phyloP scores from a whole-genome alignment of 2,329 filamentous ascomycete species.

The Colletotrichum endophyticum region DNA sequence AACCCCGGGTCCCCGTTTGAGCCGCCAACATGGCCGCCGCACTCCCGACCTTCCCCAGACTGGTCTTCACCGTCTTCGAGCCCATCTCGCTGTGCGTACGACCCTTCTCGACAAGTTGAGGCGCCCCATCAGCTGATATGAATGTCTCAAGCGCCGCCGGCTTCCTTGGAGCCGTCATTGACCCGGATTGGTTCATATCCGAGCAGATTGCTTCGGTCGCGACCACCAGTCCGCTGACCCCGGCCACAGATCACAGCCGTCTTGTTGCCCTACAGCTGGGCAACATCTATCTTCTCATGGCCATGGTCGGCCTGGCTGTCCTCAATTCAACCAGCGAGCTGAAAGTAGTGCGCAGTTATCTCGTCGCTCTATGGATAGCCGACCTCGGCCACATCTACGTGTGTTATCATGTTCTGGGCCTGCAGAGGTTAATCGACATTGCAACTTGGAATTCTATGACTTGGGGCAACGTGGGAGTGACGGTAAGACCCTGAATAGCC shows the following conservation, averaged over 20 bases:
- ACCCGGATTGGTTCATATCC: conserved; percentile 66
- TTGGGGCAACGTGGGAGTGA: conserved; percentile 76
- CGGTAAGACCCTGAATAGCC: conserved; percentile 44
- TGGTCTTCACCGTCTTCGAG: conserved; percentile 72
- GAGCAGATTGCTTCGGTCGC: conserved; percentile 58
- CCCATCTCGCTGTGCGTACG: conserved; percentile 68
- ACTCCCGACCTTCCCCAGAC: conserved; percentile 66
- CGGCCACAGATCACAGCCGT: conserved; percentile 49
- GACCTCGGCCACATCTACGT: conserved; percentile 73
- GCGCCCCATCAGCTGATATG: conserved; percentile 3
- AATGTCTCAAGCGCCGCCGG: conserved; percentile 58
- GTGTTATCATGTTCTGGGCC: conserved; percentile 60
- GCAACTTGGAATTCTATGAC: conserved; percentile 70
- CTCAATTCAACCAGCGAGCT: conserved; percentile 69
- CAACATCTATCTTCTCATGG: conserved; percentile 72
- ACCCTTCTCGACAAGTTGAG: neutral
- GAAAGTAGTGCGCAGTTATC: conserved; percentile 69
- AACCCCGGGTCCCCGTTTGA: neutral
- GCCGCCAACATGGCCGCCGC: conserved; percentile 58
- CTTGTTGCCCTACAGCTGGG: conserved; percentile 72
- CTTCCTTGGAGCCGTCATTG: conserved; percentile 58
- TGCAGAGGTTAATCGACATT: conserved; percentile 56
- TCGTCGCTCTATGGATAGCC: conserved; percentile 67
- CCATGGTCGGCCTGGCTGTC: conserved; percentile 67
- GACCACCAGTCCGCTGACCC: conserved; percentile 25